Conservation (phyloP, 257 asterid genomes). For the Ilex asprella region DNA sequence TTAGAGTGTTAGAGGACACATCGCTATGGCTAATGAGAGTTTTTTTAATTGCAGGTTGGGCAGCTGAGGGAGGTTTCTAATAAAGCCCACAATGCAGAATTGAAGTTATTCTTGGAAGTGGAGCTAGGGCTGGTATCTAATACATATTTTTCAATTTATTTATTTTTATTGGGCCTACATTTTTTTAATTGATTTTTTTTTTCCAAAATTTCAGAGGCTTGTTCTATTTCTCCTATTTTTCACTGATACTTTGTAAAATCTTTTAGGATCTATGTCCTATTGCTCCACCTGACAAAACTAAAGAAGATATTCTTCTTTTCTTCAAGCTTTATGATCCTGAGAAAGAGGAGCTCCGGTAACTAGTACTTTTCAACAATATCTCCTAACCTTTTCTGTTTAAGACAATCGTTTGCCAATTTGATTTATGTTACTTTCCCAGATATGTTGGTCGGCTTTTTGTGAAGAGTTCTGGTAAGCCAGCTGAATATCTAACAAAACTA, state of each 20-base stretch:
- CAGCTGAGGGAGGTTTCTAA: conserved; percentile 79
- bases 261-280: conserved; percentile 56
- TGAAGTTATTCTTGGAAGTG: conserved; percentile 84
- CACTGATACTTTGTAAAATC: conserved; percentile 10
- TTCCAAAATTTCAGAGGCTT: conserved; percentile 9
- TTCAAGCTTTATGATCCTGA: conserved; percentile 87
- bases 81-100: conserved; percentile 73
- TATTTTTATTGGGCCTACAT: background rate
- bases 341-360: conserved; percentile 87
- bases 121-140: conserved; percentile 56
- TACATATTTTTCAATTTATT: conserved; percentile 7
- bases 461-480: conserved; percentile 66
- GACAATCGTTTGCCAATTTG: conserved; percentile 8
- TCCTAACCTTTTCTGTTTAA: background rate
- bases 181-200: conserved; percentile 6
- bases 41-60: conserved; percentile 63
- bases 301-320: conserved; percentile 82
- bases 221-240: conserved; percentile 9
- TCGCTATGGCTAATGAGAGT: conserved; percentile 1
- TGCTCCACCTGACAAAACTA: conserved; percentile 72
- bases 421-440: conserved; percentile 33
- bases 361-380: background rate
- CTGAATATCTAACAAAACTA: conserved; percentile 55
- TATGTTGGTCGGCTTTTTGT: conserved; percentile 82
- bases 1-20: too few species aligned